phyloP scores from a whole-genome alignment of 371 early-diverging fungal genomes.

The Mortierella sp. region DNA sequence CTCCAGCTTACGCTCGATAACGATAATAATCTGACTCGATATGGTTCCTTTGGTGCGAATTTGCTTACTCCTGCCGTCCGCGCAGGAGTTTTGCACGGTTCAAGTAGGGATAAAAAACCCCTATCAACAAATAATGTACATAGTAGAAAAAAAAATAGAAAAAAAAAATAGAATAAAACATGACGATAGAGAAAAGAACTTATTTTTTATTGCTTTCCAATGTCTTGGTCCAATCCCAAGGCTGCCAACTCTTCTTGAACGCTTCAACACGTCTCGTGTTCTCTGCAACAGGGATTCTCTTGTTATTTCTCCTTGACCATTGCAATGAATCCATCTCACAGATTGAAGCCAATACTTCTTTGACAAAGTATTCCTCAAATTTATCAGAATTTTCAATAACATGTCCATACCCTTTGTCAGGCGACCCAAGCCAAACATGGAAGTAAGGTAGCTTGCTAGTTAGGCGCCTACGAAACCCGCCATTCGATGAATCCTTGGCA shows the following conservation, averaged over 20 bases:
- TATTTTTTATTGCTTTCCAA: conserved; percentile 42
- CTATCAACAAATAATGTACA: no score
- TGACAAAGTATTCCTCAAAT: conserved; percentile 74
- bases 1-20: background rate
- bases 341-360: conserved; percentile 47
- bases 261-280: conserved; percentile 67
- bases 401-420: conserved; percentile 92
- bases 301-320: conserved; percentile 71
- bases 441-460: conserved; percentile 90
- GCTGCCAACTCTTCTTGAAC: conserved; percentile 80
- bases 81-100: background rate
- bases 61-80: background rate
- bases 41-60: background rate
- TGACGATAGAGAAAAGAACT: no score
- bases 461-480: conserved; percentile 81
- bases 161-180: no score
- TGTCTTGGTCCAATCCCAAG: conserved; percentile 87
- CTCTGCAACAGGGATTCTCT: conserved; percentile 64
- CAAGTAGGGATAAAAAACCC: background rate
- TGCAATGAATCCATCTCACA: conserved; percentile 58
- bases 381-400: conserved; percentile 89
- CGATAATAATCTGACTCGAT: background rate
- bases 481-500: conserved; percentile 48
- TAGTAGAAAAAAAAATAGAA: no score
- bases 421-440: conserved; percentile 90